Evolutionary conservation across 805 yeast species (phyloP), one percentile per base, ranked within the genome.

Genomic region (Ogataea ganodermae): DNA sequence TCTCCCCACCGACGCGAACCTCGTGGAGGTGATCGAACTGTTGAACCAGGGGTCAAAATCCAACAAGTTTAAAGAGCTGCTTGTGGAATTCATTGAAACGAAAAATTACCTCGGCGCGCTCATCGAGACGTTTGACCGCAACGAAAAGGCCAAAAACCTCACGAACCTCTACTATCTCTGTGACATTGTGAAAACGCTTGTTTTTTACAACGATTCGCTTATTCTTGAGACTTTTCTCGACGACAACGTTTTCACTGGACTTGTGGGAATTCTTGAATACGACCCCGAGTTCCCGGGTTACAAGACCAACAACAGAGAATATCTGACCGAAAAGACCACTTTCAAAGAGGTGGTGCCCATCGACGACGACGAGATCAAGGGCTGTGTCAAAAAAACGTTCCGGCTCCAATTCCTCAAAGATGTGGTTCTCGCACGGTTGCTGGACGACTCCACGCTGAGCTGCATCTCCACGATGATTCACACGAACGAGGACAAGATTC

Each of bases 181-280:
- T 57, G 86, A 82, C 51, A 84, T 89, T 14, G 64, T 89, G 43
- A 92, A 90, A 65, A 75, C 86, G 1, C 62, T 85, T 30, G 72
- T 89, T 16, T 70, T 86, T 23, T 84, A 85, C 66, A 89, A 87
- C 59, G 97, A 91, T 53, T 69, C 78, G 23, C 66, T 71, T 12
- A 72, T 86, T 4, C 63, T 84, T 38, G 89, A 84, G 45, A 56
- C 70, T n/a, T 70, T 86, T 49, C 68, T 83, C 2, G 73, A 73
- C 12, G 85, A 81, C 50, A 73, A 72, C 6, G 58, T 71, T 33
- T 73, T 84, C 38, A 59, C 73, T 57, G 86, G 86, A 1, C 68
- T 89, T 3, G 77, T 84, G 10, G 96, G 96, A 1, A 85, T 89
- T 10, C 67, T 92, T 39, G 99, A 94, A 65, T 86, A 89, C 65